A percentile compares a stretch with the other conserved stretches of the same genome.
Evolutionary conservation across 805 yeast species (phyloP).

Genomic region (Candida qinlingensis): DNA sequence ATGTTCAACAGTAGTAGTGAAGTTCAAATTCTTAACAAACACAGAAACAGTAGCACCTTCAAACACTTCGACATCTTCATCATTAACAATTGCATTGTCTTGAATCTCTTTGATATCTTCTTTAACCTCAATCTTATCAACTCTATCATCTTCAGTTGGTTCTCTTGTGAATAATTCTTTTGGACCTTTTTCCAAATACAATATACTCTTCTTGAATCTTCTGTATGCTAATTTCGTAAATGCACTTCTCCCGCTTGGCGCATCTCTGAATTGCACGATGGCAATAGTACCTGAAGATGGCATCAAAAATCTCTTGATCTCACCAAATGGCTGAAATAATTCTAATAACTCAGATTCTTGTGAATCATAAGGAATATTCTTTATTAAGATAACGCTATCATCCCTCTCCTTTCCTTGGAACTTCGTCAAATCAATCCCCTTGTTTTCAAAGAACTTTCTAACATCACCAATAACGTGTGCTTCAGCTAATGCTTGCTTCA

Average conservation of each 20-base stretch:
- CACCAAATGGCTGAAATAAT: conserved; percentile 75
- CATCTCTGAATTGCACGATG: conserved; percentile 80
- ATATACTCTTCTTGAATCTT: conserved; percentile 78
- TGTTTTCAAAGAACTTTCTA: conserved; percentile 75
- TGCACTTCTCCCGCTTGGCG: conserved; percentile 83
- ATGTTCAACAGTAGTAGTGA: conserved; percentile 60
- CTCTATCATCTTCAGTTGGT: conserved; percentile 30
- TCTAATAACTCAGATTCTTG: conserved; percentile 76
- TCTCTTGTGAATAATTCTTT: conserved; percentile 65
- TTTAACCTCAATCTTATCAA: conserved; percentile 28
- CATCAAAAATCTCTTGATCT: conserved; percentile 73
- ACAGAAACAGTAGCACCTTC: conserved; percentile 82
- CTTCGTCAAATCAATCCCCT: conserved; percentile 77
- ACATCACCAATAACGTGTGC: conserved; percentile 93
- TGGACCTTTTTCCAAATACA: conserved; percentile 94
- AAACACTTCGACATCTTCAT: conserved; percentile 33
- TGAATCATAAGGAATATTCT: conserved; percentile 89
- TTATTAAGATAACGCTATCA: conserved; percentile 75
- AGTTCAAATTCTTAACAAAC: conserved; percentile 88
- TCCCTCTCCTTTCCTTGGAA: conserved; percentile 67
- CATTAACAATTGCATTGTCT: conserved; percentile 23
- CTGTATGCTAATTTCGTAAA: conserved; percentile 83
- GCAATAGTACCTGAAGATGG: conserved; percentile 98
- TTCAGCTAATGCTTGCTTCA: conserved; percentile 95
- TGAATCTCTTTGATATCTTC: conserved; percentile 16